Evolutionary conservation across 805 yeast genomes (phyloP), one percentile per base, ranked within the genome.

Genomic region (Ogataea neopini): DNA sequence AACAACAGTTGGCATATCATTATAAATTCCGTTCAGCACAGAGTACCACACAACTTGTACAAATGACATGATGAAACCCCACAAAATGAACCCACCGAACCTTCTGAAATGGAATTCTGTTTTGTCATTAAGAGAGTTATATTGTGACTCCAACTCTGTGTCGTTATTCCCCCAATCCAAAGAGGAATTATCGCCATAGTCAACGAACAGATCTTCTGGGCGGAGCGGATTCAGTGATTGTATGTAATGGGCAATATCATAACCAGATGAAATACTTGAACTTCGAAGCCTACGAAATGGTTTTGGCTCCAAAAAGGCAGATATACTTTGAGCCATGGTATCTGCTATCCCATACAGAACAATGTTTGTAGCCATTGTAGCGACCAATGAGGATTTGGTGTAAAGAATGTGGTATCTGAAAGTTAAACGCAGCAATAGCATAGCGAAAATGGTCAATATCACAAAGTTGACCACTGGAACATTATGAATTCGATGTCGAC

Each of bases 291-390:
- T 50, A 13, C 53, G 43, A 9, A 44, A 38, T 3, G 50, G 40
- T 10, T 28, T 30, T 10, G 34, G 48, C 32, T 53, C 51, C 20
- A 49, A 46, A 38, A 54, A 61, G 1, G 68, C 63, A 2, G 79
- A 60, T 3, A 89, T 71, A 2, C 86, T 76, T 65, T 92, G 98
- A 0, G 98, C 98, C 52, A 91, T 62, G 0, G 91, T 80, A 63
- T 92, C 98, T 0, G 97, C 90, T n/a, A 89, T 81, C 0, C 96
- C 97, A 63, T 83, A 88, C 4, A 92, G 71, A 4, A 91, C 81
- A 23, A 87, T 68, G 60, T 92, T 92, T 1, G 97, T 84, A 19
- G 83, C 79, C 49, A 88, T 78, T 30, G 90, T 87, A 13, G 97
- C 88, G n/a, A 84, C 63, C 25, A 89, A 66, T 1, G 94, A 83